These are phyloP conservation scores for Talaromyces sp. DNA, from an alignment of 2,329 filamentous ascomycete genomes.

Conservation along the genomic window DNA sequence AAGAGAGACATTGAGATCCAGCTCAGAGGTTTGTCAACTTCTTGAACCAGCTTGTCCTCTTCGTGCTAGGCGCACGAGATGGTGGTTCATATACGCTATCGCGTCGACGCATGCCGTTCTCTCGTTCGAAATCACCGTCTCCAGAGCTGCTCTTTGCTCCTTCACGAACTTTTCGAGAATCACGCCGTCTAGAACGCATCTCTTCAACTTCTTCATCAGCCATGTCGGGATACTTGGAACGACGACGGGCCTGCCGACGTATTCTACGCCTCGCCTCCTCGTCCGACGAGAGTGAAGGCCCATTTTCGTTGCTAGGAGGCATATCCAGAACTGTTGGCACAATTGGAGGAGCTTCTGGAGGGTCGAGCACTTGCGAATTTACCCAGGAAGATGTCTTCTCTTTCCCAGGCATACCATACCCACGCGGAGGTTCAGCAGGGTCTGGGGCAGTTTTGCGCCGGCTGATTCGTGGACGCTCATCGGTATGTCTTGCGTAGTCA, in stretches of 20 bases:
- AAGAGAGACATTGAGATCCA: not conserved
- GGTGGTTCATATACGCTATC: constrained; percentile 25
- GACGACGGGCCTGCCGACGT: constrained; percentile 38
- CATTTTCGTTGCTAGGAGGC: constrained; percentile 28
- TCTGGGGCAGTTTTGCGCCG: constrained; percentile 34
- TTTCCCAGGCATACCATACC: constrained; percentile 35
- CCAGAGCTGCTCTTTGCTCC: constrained; percentile 40
- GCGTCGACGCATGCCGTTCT: constrained; percentile 30
- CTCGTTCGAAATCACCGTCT: constrained; percentile 40
- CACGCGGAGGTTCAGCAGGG: constrained; percentile 24
- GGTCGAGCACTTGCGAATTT: constrained; percentile 46
- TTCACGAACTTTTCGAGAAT: constrained; percentile 29
- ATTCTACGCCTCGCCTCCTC: constrained; percentile 39
- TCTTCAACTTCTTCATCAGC: constrained; percentile 41
- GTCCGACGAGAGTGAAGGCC: constrained; percentile 40
- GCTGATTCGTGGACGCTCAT: constrained; percentile 31
- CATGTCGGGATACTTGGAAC: constrained; percentile 39
- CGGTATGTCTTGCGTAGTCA: constrained; percentile 24
- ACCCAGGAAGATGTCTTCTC: constrained; percentile 52
- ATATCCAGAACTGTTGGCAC: constrained; percentile 46
- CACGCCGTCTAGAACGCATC: constrained; percentile 31
- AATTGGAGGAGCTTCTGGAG: constrained; percentile 46
- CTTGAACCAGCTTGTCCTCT: constrained; percentile 43
- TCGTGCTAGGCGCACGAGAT: constrained; percentile 28
- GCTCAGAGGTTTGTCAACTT: constrained; percentile 33